Conservation (phyloP, 345 rosid genomes). For the Eutrema japonicum region DNA sequence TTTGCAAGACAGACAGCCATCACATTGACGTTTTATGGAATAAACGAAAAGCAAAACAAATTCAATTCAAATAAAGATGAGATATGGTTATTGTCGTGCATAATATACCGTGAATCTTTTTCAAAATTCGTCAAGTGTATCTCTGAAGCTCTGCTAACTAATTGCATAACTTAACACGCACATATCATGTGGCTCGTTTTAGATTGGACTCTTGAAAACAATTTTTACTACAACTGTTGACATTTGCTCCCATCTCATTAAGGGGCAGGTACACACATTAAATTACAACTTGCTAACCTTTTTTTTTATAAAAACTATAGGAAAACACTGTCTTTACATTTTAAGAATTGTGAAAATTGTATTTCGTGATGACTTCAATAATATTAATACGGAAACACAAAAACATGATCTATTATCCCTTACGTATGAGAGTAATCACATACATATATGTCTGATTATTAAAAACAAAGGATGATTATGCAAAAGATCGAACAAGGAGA, state of each 20-base stretch:
- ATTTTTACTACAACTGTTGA: conserved; percentile 35
- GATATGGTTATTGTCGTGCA: too few relatives aligned
- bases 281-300: neutral
- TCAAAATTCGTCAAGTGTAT: neutral
- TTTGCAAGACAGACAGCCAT: too few relatives aligned
- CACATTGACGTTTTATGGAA: too few relatives aligned
- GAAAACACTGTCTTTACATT: neutral
- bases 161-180: conserved; percentile 36
- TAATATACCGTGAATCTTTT: too few relatives aligned
- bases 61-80: too few relatives aligned
- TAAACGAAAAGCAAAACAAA: too few relatives aligned
- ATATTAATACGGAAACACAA: neutral
- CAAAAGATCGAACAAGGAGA: neutral
- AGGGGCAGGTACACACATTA: conserved; percentile 31
- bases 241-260: conserved; percentile 17
- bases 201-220: conserved; percentile 30
- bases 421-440: neutral
- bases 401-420: too few relatives aligned
- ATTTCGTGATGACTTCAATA: neutral
- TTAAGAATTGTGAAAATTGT: neutral
- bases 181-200: conserved; percentile 26
- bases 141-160: conserved; percentile 1
- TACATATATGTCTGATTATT: neutral
- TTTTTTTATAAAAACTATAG: neutral
- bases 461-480: conserved; percentile 1